phyloP scores from a whole-genome alignment of 2,329 filamentous ascomycete genomes.

The Scedosporium boydii region DNA sequence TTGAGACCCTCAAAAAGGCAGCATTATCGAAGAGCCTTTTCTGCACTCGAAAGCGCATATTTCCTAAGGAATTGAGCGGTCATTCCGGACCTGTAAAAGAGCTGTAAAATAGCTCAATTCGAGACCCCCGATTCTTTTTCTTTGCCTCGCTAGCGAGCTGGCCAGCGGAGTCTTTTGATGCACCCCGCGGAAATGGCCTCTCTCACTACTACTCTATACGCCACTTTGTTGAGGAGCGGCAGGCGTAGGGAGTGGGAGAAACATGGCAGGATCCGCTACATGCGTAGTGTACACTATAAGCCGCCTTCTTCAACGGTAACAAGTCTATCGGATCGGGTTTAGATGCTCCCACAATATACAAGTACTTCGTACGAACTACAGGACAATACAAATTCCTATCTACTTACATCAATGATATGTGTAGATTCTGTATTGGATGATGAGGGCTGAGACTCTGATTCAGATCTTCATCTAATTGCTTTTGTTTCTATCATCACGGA shows the following conservation, averaged over 20 bases:
- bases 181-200: background rate
- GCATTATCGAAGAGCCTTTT: background rate
- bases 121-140: background rate
- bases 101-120: constrained; percentile 1
- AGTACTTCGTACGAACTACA: no score
- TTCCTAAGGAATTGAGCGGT: background rate
- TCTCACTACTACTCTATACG: background rate
- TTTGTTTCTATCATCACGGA: background rate
- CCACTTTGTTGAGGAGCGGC: background rate
- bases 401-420: no score
- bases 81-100: background rate
- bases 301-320: no score
- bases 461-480: background rate
- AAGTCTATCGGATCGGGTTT: no score
- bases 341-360: no score
- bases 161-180: background rate
- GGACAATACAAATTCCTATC: no score
- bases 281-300: no score
- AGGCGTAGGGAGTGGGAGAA: background rate
- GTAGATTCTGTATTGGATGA: no score
- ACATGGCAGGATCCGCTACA: background rate
- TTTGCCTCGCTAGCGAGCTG: background rate
- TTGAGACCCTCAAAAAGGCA: background rate
- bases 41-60: background rate
- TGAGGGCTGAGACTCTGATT: background rate